Evolutionary conservation across 331 rosid species (phyloP).

Genomic region (Spiraea crenata): DNA sequence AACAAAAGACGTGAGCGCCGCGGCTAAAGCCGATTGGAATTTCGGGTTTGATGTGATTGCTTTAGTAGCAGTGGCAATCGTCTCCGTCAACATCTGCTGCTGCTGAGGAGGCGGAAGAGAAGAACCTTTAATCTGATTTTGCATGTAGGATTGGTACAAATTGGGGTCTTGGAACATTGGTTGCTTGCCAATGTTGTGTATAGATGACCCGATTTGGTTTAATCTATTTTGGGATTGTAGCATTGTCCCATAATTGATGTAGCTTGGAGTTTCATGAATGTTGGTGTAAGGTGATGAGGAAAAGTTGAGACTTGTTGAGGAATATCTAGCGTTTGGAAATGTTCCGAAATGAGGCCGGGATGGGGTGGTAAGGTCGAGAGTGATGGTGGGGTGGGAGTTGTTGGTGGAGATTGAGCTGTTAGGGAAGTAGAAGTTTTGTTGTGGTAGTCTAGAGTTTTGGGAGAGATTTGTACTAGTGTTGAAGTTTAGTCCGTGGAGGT

Average conservation of each 20-base stretch:
- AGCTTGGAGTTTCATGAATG: conserved; percentile 14
- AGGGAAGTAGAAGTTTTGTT: conserved; percentile 38
- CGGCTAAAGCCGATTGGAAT: conserved; percentile 51
- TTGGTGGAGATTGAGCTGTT: conserved; percentile 47
- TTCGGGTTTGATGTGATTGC: conserved; percentile 49
- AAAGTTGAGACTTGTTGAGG: conserved; percentile 42
- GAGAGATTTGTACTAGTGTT: conserved; percentile 1
- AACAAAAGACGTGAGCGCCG: conserved; percentile 44
- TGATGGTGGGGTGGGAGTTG: conserved; percentile 63
- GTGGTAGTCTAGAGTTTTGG: conserved; percentile 32
- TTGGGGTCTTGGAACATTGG: conserved; percentile 31
- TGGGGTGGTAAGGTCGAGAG: conserved; percentile 51
- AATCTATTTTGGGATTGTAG: conserved; percentile 1
- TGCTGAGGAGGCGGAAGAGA: conserved; percentile 7
- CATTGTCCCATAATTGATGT: conserved; percentile 20
- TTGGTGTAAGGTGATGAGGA: conserved; percentile 26
- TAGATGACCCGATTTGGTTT: conserved; percentile 24
- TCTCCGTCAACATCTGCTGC: conserved; percentile 22
- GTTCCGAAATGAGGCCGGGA: conserved; percentile 29
- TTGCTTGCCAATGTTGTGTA: conserved; percentile 15
- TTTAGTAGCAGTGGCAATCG: conserved; percentile 48
- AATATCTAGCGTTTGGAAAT: conserved; percentile 20
- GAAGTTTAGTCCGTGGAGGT: conserved; percentile 23
- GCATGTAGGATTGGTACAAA: conserved; percentile 28
- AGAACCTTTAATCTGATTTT: conserved; percentile 1